phyloP scores from a whole-genome alignment of 208 protist species.

The Trichomonas gallinae region DNA sequence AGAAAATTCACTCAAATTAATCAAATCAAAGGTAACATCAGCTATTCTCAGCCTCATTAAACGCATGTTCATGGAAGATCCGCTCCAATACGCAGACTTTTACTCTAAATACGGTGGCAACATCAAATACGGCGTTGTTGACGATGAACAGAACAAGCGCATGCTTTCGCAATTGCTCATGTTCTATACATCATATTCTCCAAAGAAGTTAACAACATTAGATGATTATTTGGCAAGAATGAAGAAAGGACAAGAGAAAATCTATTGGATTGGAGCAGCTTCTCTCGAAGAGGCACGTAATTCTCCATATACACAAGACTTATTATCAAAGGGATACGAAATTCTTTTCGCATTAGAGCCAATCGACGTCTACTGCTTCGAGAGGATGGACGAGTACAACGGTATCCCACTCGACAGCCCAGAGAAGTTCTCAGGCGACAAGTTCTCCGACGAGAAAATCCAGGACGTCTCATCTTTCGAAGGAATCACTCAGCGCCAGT shows the following conservation, averaged over 20 bases:
- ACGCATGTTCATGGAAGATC: constrained; percentile 42
- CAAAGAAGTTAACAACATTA: constrained; percentile 71
- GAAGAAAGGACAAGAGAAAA: constrained; percentile 40
- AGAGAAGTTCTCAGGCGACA: neutral
- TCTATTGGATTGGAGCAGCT: constrained; percentile 42
- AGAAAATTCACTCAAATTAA: constrained; percentile 72
- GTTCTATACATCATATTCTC: constrained; percentile 40
- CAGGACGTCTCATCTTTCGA: neutral
- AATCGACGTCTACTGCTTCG: constrained; percentile 39
- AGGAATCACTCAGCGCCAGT: neutral
- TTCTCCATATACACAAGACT: constrained; percentile 38
- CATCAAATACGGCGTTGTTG: constrained; percentile 89
- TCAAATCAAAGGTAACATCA: constrained; percentile 88
- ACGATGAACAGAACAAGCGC: constrained; percentile 80
- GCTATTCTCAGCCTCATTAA: constrained; percentile 74
- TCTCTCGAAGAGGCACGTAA: constrained; percentile 29
- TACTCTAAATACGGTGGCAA: constrained; percentile 78
- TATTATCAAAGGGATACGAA: constrained; percentile 32
- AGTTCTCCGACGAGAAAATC: neutral
- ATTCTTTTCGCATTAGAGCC: constrained; percentile 39
- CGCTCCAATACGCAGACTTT: constrained; percentile 63
- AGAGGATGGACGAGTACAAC: constrained; percentile 33
- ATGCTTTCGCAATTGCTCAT: constrained; percentile 89
- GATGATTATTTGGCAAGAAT: constrained; percentile 72
- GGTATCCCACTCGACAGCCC: neutral